phyloP scores from a whole-genome alignment of 345 rosid species.

The Pistacia atlantica region DNA sequence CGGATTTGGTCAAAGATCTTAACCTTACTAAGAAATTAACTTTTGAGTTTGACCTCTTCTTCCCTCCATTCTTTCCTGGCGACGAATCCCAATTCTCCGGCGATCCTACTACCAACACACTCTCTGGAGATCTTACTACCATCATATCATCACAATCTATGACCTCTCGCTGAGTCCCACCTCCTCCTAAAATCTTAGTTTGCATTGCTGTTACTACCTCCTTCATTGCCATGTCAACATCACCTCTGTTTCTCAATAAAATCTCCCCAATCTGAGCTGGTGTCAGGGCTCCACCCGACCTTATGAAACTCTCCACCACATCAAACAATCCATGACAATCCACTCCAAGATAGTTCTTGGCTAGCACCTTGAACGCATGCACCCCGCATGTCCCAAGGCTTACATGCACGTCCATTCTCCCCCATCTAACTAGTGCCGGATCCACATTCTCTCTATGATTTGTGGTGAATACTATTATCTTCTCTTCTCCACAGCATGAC shows the following conservation, averaged over 20 bases:
- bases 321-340: conserved; percentile 37
- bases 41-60: conserved; percentile 30
- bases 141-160: conserved; percentile 32
- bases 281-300: conserved; percentile 43
- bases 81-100: conserved; percentile 44
- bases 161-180: conserved; percentile 14
- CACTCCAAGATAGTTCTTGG: conserved; percentile 39
- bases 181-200: conserved; percentile 27
- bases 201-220: conserved; percentile 47
- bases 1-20: conserved; percentile 48
- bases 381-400: conserved; percentile 42
- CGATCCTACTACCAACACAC: conserved; percentile 35
- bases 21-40: conserved; percentile 37
- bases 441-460: conserved; percentile 49
- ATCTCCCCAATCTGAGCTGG: conserved; percentile 53
- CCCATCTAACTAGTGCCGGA: conserved; percentile 46
- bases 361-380: conserved; percentile 44
- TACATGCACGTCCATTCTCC: conserved; percentile 55
- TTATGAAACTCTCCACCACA: conserved; percentile 44
- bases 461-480: conserved; percentile 47
- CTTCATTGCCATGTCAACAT: conserved; percentile 42
- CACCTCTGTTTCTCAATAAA: conserved; percentile 40
- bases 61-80: conserved; percentile 30
- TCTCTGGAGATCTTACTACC: conserved; percentile 42
- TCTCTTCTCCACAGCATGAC: conserved; percentile 54